Conservation (phyloP, 495 filamentous ascomycete genomes). For the Massariosphaeria phaeospora region DNA sequence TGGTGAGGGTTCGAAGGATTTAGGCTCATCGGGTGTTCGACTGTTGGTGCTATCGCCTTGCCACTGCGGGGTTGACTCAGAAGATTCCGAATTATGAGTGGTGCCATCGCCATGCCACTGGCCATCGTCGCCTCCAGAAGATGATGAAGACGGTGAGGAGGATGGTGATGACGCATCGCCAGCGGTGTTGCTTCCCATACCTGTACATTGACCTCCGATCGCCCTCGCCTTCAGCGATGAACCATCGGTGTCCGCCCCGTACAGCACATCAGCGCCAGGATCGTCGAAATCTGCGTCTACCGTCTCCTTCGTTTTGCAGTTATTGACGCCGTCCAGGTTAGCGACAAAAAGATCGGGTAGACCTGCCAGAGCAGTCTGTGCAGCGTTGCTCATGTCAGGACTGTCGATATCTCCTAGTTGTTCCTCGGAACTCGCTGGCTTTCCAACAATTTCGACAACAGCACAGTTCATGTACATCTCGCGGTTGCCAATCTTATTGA, state of each 20-base stretch:
- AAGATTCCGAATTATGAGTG: background rate
- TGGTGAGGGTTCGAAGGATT: too few species aligned
- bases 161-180: background rate
- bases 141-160: background rate
- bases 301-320: slow-evolving; percentile 50
- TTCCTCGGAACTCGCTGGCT: background rate
- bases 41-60: too few species aligned
- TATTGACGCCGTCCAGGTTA: slow-evolving; percentile 48
- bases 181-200: background rate
- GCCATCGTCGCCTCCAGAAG: background rate
- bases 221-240: slow-evolving; percentile 23
- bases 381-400: background rate
- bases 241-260: slow-evolving; percentile 29
- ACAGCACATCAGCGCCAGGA: slow-evolving; percentile 59
- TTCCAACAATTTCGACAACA: slow-evolving; percentile 28
- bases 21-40: too few species aligned
- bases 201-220: slow-evolving; percentile 9
- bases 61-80: background rate
- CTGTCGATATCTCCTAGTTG: background rate
- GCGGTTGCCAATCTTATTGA: slow-evolving; percentile 62
- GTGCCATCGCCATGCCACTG: slow-evolving; percentile 8
- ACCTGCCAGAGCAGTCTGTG: slow-evolving; percentile 35
- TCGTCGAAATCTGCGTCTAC: slow-evolving; percentile 65
- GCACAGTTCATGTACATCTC: slow-evolving; percentile 46
- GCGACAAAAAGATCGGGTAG: slow-evolving; percentile 56